phyloP scores from a whole-genome alignment of 2,329 filamentous ascomycete species.

The Aspergillus tamarii region DNA sequence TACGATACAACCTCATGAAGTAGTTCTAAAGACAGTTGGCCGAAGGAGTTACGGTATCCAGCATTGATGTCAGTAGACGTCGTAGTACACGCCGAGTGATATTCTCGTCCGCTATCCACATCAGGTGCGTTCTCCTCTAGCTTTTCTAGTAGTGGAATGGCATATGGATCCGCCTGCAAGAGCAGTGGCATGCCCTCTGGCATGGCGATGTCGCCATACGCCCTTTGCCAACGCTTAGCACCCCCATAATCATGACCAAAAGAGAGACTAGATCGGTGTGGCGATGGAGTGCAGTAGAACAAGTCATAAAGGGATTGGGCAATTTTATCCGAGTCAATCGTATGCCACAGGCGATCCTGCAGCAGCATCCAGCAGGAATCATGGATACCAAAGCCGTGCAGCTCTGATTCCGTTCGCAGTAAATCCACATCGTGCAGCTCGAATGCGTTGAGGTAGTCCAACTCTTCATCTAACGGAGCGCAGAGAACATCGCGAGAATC shows the following conservation, averaged over 20 bases:
- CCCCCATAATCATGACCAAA: slow-evolving; percentile 22
- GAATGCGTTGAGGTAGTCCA: background rate
- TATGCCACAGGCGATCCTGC: slow-evolving; percentile 4
- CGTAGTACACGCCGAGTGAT: background rate
- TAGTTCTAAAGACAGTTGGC: slow-evolving; percentile 8
- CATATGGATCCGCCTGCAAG: slow-evolving; percentile 15
- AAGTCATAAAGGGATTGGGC: slow-evolving; percentile 13
- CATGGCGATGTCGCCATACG: background rate
- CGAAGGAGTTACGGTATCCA: background rate
- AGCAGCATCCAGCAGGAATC: slow-evolving; percentile 21
- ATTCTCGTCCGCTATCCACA: background rate
- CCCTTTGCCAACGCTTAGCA: slow-evolving; percentile 5
- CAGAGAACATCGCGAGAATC: background rate
- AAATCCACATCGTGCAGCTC: background rate
- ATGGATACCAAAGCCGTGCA: slow-evolving; percentile 16
- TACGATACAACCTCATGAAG: slow-evolving; percentile 10
- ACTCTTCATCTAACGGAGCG: background rate
- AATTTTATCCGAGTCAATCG: background rate
- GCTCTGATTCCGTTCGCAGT: background rate
- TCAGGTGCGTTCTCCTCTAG: slow-evolving; percentile 7
- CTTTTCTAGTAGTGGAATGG: background rate
- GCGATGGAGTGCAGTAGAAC: slow-evolving; percentile 15
- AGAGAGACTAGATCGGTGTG: slow-evolving; percentile 8
- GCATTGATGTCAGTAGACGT: background rate
- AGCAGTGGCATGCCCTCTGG: background rate